Conservation (phyloP, 2,329 filamentous ascomycete genomes). For the Drechslera avenae region DNA sequence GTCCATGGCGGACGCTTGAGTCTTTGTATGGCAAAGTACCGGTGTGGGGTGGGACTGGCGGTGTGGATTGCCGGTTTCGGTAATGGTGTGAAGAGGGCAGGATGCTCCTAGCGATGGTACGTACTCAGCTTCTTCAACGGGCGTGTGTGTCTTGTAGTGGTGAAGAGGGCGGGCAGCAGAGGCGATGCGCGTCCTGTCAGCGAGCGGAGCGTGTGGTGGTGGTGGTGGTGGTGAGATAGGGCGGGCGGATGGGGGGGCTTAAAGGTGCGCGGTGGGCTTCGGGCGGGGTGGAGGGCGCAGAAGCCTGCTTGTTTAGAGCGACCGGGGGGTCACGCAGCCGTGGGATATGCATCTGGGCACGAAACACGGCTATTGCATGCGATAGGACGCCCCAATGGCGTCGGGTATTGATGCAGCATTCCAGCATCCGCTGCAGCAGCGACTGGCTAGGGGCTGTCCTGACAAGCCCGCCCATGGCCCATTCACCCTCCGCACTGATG, state of each 20-base stretch:
- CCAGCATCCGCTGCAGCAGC: conserved; percentile 16
- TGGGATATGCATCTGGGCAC: conserved; percentile 33
- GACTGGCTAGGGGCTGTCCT: conserved; percentile 33
- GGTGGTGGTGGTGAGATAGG: conserved; percentile 21
- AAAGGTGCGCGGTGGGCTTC: conserved; percentile 17
- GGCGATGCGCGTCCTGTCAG: conserved; percentile 13
- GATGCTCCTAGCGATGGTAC: conserved; percentile 19
- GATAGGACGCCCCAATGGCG: conserved; percentile 42
- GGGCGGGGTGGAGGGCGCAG: conserved; percentile 20
- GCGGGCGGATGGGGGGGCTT: conserved; percentile 36
- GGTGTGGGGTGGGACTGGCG: conserved; percentile 48
- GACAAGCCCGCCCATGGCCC: conserved; percentile 23
- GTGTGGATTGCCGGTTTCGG: conserved; percentile 47
- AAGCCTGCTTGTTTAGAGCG: conserved; percentile 13
- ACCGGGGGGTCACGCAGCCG: conserved; percentile 16
- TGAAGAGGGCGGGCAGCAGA: conserved; percentile 14
- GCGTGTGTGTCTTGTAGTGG: neutral
- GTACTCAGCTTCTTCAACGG: conserved; percentile 17
- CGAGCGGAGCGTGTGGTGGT: conserved; percentile 9
- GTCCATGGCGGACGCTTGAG: conserved; percentile 48
- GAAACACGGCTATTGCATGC: conserved; percentile 23
- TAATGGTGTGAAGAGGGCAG: conserved; percentile 33
- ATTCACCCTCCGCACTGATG: conserved; percentile 13
- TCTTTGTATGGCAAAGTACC: conserved; percentile 50
- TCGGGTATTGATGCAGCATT: conserved; percentile 44